Evolutionary conservation across 2,329 filamentous ascomycete genomes (phyloP).

Genomic region (Endocalyx cinctus): DNA sequence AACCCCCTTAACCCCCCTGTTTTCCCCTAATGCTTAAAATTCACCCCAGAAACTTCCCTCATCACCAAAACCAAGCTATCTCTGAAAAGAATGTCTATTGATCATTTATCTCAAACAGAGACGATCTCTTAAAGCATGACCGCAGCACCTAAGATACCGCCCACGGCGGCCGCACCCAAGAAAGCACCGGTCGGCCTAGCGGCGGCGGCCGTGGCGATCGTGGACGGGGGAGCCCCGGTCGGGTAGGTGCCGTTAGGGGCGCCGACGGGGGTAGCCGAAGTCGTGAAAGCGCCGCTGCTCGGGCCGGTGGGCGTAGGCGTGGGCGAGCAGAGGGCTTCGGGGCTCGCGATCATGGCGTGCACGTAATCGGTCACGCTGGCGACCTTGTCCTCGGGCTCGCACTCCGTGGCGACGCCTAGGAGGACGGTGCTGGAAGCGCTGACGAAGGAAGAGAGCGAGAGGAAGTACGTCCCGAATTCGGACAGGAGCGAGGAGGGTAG

Average conservation of each 20-base stretch:
- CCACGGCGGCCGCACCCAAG: background rate
- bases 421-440: background rate
- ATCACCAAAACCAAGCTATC: no score
- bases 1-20: no score
- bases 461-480: background rate
- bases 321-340: background rate
- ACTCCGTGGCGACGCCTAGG: background rate
- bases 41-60: no score
- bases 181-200: background rate
- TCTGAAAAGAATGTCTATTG: no score
- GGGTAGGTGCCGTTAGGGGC: background rate
- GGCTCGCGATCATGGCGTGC: background rate
- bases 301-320: background rate
- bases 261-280: background rate
- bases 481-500: background rate
- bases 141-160: background rate
- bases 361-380: background rate
- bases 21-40: no score
- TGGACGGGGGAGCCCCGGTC: background rate
- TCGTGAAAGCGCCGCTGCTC: background rate
- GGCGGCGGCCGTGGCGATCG: background rate
- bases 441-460: background rate
- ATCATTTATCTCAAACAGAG: no score
- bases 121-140: slow-evolving; percentile 1
- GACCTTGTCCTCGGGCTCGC: background rate